phyloP scores from a whole-genome alignment of 495 filamentous ascomycete species.

The Parmelia sp. region DNA sequence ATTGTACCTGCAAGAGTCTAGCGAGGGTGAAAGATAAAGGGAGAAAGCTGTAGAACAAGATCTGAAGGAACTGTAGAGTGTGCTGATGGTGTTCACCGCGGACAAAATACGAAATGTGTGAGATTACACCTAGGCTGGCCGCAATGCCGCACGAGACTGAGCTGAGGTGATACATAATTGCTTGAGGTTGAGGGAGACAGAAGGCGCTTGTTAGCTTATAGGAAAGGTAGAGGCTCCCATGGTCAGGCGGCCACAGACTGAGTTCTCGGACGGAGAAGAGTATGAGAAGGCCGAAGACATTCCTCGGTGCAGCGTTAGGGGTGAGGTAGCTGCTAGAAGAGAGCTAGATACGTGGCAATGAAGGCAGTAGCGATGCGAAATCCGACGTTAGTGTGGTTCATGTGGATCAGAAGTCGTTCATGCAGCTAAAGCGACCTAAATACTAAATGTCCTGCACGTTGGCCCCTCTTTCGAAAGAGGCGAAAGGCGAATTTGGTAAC shows the following conservation, averaged over 20 bases:
- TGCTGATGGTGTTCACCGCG: slow-evolving; percentile 37
- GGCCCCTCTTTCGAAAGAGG: neutral
- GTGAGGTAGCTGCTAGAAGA: neutral
- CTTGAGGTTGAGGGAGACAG: neutral
- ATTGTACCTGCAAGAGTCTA: neutral
- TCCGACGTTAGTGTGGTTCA: neutral
- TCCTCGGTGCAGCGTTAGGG: neutral
- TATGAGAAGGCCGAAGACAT: neutral
- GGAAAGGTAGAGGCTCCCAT: neutral
- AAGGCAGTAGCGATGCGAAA: neutral
- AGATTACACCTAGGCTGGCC: slow-evolving; percentile 17
- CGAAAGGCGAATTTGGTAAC: neutral
- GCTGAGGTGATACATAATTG: neutral
- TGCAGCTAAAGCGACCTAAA: slow-evolving; percentile 2
- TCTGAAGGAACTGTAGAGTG: slow-evolving; percentile 26
- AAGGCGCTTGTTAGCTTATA: neutral
- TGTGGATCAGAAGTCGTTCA: neutral
- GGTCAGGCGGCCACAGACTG: neutral
- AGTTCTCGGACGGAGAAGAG: neutral
- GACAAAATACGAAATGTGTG: slow-evolving; percentile 31
- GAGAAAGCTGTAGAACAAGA: slow-evolving; percentile 16
- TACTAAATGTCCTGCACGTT: neutral
- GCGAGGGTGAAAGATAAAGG: slow-evolving; percentile 13
- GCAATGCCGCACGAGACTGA: neutral
- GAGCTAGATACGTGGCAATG: slow-evolving; percentile 12